These are phyloP conservation scores for Polytrichum commune DNA, from an alignment of 225 moss, liverwort and hornwort species.

Conservation along the genomic window DNA sequence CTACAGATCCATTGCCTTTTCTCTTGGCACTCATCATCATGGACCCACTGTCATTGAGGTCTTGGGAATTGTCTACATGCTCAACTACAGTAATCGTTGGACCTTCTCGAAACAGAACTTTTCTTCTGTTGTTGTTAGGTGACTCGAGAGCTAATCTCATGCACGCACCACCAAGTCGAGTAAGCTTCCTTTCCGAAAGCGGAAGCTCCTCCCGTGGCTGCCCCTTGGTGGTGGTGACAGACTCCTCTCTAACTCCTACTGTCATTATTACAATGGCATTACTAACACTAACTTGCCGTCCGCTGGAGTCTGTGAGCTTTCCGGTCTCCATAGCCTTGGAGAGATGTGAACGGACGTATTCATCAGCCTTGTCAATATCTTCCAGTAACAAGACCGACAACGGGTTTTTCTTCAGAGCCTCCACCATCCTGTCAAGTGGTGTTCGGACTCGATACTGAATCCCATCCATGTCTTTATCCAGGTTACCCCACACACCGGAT, in stretches of 20 bases:
- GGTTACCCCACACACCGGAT: conserved; percentile 13
- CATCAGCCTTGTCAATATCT: conserved; percentile 60
- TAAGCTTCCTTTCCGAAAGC: conserved; percentile 36
- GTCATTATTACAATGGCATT: conserved; percentile 70
- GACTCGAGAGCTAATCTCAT: conserved; percentile 29
- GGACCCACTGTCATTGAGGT: conserved; percentile 1
- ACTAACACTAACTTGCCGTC: conserved; percentile 50
- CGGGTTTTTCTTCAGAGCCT: conserved; percentile 39
- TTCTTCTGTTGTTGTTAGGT: conserved; percentile 8
- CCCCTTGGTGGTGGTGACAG: not conserved
- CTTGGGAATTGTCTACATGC: not conserved
- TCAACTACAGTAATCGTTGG: conserved; percentile 36
- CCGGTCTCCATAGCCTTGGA: conserved; percentile 59
- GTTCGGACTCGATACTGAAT: conserved; percentile 33
- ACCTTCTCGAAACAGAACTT: conserved; percentile 34
- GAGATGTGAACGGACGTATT: conserved; percentile 29
- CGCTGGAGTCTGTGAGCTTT: conserved; percentile 45
- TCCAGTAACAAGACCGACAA: conserved; percentile 62
- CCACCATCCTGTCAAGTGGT: conserved; percentile 45
- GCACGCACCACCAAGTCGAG: conserved; percentile 18
- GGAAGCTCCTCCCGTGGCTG: conserved; percentile 3
- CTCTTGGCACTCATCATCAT: conserved; percentile 23
- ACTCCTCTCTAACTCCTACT: conserved; percentile 35
- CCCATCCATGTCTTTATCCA: conserved; percentile 20
- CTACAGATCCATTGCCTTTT: conserved; percentile 16